phyloP scores from a whole-genome alignment of 352 stramenopile genomes.

The Thalassiosira hispida region DNA sequence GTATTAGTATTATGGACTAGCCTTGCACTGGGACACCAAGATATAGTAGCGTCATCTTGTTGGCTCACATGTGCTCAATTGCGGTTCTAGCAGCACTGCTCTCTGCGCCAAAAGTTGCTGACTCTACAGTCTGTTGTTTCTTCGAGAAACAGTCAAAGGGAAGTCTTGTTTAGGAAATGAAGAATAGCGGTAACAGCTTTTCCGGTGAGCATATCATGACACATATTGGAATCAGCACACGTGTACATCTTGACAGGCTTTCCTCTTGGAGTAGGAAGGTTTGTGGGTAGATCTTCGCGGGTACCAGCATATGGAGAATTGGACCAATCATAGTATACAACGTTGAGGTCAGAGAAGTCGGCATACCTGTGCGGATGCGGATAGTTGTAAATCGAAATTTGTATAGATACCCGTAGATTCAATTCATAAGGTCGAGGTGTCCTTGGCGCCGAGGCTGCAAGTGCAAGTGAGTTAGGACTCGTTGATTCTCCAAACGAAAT shows the following conservation, averaged over 20 bases:
- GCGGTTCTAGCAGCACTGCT: not conserved
- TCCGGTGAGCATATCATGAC: not conserved
- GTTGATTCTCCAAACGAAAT: conserved; percentile 65
- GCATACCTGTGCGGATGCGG: too few species aligned
- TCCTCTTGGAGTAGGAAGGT: not conserved
- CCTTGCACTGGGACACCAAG: too few species aligned
- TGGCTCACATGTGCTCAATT: not conserved
- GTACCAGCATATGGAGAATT: not conserved
- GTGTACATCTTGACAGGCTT: not conserved
- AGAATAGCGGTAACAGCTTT: not conserved
- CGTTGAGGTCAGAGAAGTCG: not conserved
- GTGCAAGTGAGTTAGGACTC: conserved; percentile 68
- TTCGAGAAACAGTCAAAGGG: not conserved
- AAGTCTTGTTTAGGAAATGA: not conserved
- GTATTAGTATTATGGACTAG: too few species aligned
- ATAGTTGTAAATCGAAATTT: too few species aligned
- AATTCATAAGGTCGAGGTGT: too few species aligned
- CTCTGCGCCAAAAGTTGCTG: too few species aligned
- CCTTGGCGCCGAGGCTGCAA: too few species aligned
- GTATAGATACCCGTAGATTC: too few species aligned
- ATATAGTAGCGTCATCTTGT: not conserved
- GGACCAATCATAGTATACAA: not conserved
- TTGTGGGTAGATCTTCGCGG: not conserved
- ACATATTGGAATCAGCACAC: not conserved
- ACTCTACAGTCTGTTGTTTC: too few species aligned